Percentiles rank a stretch among this genome's conserved stretches.
phyloP scores from a whole-genome alignment of 495 filamentous ascomycete species.

The Talaromyces stipitatus region DNA sequence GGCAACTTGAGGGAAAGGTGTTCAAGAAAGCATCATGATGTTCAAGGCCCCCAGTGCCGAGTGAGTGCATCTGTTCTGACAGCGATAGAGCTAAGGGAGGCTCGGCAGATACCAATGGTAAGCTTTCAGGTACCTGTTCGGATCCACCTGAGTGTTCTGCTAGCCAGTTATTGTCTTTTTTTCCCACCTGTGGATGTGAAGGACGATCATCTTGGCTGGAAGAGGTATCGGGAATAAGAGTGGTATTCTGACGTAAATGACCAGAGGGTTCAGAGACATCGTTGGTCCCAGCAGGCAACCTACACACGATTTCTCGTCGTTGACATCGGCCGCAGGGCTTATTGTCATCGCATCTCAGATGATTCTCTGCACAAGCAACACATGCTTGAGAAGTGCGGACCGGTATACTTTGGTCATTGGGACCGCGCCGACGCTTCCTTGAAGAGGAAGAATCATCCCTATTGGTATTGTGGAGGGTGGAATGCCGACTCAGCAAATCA shows the following conservation, averaged over 20 bases:
- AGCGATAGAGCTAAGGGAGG: neutral
- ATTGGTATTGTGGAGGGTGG: slow-evolving; percentile 41
- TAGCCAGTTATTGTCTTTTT: neutral
- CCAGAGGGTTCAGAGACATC: neutral
- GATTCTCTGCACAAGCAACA: slow-evolving; percentile 41
- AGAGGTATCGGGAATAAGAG: neutral
- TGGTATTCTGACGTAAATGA: neutral
- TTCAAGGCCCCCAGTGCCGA: slow-evolving; percentile 16
- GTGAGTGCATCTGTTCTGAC: slow-evolving; percentile 5
- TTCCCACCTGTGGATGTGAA: neutral
- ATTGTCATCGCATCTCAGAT: slow-evolving; percentile 48
- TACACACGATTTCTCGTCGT: slow-evolving; percentile 36
- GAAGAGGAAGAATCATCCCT: slow-evolving; percentile 11
- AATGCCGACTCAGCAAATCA: slow-evolving; percentile 48
- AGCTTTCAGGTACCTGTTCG: neutral
- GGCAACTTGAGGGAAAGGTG: slow-evolving; percentile 26
- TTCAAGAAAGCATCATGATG: slow-evolving; percentile 21
- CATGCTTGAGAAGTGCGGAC: slow-evolving; percentile 50
- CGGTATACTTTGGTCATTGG: slow-evolving; percentile 30
- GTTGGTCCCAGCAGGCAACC: slow-evolving; percentile 19
- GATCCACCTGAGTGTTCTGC: neutral
- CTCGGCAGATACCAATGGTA: neutral
- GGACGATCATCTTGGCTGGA: neutral
- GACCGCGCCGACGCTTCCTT: slow-evolving; percentile 36
- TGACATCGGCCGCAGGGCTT: slow-evolving; percentile 42